These are phyloP conservation scores for Botrytis medusae DNA, from an alignment of 2,329 filamentous ascomycete genomes.

Conservation along the genomic window DNA sequence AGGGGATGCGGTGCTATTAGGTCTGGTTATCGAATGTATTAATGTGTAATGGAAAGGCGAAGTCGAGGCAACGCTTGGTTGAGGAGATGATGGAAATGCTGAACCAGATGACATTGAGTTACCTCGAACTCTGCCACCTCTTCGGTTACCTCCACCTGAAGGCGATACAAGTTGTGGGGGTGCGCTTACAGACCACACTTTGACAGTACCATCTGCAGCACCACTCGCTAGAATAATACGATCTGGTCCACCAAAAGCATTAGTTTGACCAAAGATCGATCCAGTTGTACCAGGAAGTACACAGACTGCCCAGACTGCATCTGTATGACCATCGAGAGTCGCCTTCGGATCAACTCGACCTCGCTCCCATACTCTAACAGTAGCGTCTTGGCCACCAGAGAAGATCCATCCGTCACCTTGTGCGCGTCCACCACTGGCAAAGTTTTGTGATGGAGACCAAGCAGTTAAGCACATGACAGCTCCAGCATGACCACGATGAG, in stretches of 20 bases:
- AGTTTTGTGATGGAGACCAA: conserved; percentile 83
- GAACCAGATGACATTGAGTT: conserved; percentile 95
- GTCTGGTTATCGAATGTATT: conserved; percentile 78
- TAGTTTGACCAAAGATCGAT: conserved; percentile 74
- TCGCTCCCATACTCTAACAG: conserved; percentile 91
- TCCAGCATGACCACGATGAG: conserved; percentile 90
- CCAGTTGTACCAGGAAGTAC: conserved; percentile 83
- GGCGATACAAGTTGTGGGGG: conserved; percentile 84
- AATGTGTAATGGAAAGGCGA: conserved; percentile 87
- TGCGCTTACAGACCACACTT: conserved; percentile 91
- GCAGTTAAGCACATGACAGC: conserved; percentile 84
- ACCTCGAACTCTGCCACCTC: conserved; percentile 76
- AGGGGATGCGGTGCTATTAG: conserved; percentile 70
- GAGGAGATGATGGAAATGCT: conserved; percentile 85
- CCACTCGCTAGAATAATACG: conserved; percentile 89
- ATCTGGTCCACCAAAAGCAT: conserved; percentile 75
- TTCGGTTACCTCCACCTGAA: conserved; percentile 63
- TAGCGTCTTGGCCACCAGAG: conserved; percentile 91
- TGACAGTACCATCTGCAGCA: conserved; percentile 84
- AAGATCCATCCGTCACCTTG: conserved; percentile 98
- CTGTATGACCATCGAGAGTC: conserved; percentile 88
- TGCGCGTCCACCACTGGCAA: conserved; percentile 83
- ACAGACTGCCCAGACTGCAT: conserved; percentile 94
- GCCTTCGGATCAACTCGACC: conserved; percentile 93
- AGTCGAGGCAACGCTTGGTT: conserved; percentile 80